These are phyloP conservation scores for Cerioporus squamosus DNA, from an alignment of 1,284 basidiomycete species.

Conservation along the genomic window DNA sequence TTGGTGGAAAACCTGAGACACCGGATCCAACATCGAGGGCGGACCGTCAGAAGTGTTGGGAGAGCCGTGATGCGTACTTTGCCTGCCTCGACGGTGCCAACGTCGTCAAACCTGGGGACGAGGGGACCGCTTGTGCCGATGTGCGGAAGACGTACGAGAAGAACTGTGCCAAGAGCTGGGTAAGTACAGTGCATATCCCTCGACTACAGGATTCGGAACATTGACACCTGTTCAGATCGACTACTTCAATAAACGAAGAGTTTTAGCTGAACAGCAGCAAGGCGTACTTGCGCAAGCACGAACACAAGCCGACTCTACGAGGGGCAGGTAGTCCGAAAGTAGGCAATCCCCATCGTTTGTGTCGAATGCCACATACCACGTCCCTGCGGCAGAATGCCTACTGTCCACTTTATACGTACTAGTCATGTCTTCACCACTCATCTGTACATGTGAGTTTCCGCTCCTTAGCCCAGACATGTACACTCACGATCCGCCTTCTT, in stretches of 20 bases:
- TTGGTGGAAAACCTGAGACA: slow-evolving; percentile 41
- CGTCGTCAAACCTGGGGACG: slow-evolving; percentile 71
- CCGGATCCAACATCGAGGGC: slow-evolving; percentile 50
- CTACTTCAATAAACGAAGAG: slow-evolving; percentile 82
- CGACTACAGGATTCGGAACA: no score
- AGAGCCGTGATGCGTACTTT: slow-evolving; percentile 76
- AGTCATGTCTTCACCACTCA: neutral
- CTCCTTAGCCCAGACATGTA: no score
- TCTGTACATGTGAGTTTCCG: neutral
- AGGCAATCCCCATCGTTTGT: neutral
- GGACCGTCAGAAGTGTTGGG: slow-evolving; percentile 77
- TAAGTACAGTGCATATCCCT: slow-evolving; percentile 45
- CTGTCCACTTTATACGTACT: neutral
- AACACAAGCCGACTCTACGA: slow-evolving; percentile 51
- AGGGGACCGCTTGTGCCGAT: slow-evolving; percentile 57
- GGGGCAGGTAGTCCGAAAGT: slow-evolving; percentile 27
- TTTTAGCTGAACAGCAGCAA: slow-evolving; percentile 75
- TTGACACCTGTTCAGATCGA: slow-evolving; percentile 56
- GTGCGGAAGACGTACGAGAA: slow-evolving; percentile 60
- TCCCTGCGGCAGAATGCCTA: no score
- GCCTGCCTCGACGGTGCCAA: slow-evolving; percentile 68
- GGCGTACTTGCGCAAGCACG: slow-evolving; percentile 62
- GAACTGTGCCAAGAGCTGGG: slow-evolving; percentile 85
- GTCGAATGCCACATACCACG: neutral
- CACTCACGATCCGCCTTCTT: neutral